Conservation (phyloP, 2,329 filamentous ascomycete genomes). For the Aspergillus arachidicola region DNA sequence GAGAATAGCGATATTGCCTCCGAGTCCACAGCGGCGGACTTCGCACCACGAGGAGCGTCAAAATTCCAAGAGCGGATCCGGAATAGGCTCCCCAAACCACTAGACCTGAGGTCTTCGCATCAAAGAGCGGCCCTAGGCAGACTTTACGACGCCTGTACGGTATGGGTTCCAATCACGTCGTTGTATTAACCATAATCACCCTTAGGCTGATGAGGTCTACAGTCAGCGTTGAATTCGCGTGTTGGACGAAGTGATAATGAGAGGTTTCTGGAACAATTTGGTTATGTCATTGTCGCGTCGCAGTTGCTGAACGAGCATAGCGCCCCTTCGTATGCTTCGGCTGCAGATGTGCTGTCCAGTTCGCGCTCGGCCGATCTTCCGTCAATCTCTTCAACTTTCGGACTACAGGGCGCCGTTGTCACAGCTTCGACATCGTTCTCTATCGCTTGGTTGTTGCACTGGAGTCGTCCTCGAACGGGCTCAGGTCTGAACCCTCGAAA, state of each 20-base stretch:
- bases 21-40: conserved; percentile 39
- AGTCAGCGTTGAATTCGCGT: conserved; percentile 39
- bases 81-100: conserved; percentile 52
- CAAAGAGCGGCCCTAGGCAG: conserved; percentile 38
- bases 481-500: conserved; percentile 43
- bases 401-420: conserved; percentile 65
- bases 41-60: conserved; percentile 54
- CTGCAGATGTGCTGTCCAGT: conserved; percentile 36
- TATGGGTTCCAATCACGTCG: conserved; percentile 30
- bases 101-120: conserved; percentile 39
- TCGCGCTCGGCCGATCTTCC: conserved; percentile 32
- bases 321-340: conserved; percentile 44
- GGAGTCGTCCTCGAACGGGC: conserved; percentile 63
- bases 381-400: conserved; percentile 52
- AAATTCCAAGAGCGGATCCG: conserved; percentile 53
- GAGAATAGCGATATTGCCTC: conserved; percentile 33
- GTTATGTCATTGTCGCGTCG: conserved; percentile 89
- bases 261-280: conserved; percentile 87
- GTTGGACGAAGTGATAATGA: conserved; percentile 78
- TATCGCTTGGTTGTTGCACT: conserved; percentile 70
- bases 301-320: conserved; percentile 73
- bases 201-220: conserved; percentile 4
- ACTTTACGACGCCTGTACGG: conserved; percentile 52
- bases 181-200: background rate
- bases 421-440: conserved; percentile 65